Evolutionary conservation across 2,329 filamentous ascomycete genomes (phyloP).

Genomic region (Colletotrichum salicis): DNA sequence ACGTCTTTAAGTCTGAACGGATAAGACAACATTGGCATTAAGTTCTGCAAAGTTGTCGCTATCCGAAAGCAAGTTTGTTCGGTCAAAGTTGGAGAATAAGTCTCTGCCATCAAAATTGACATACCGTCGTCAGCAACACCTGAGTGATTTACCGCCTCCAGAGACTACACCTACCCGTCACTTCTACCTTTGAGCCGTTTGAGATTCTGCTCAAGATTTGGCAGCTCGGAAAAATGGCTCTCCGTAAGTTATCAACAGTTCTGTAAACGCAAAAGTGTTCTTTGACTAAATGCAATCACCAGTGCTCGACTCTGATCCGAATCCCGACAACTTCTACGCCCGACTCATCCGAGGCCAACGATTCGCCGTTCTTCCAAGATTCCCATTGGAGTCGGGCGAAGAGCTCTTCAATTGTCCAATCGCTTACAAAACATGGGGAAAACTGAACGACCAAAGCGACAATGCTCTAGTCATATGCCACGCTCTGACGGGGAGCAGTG

Average conservation of each 20-base stretch:
- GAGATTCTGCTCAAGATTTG: neutral
- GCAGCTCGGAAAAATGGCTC: neutral
- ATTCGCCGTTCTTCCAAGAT: constrained; percentile 85
- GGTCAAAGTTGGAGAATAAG: neutral
- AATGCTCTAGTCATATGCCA: constrained; percentile 84
- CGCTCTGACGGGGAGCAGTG: constrained; percentile 84
- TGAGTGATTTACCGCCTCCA: neutral
- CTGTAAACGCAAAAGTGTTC: neutral
- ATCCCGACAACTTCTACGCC: constrained; percentile 88
- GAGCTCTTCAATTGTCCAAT: constrained; percentile 79
- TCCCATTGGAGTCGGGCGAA: constrained; percentile 92
- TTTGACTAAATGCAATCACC: neutral
- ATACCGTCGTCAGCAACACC: neutral
- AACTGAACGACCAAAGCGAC: constrained; percentile 65
- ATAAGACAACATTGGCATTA: neutral
- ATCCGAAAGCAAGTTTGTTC: neutral
- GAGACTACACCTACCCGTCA: neutral
- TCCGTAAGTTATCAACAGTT: neutral
- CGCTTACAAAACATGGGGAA: constrained; percentile 73
- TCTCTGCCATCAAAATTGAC: neutral
- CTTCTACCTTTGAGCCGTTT: neutral
- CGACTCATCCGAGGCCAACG: constrained; percentile 86
- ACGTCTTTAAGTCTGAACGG: no score
- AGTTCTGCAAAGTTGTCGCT: neutral
- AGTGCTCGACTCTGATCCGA: constrained; percentile 15